Evolutionary conservation across 2,329 filamentous ascomycete genomes (phyloP).

Genomic region (Aureobasidium sp.): DNA sequence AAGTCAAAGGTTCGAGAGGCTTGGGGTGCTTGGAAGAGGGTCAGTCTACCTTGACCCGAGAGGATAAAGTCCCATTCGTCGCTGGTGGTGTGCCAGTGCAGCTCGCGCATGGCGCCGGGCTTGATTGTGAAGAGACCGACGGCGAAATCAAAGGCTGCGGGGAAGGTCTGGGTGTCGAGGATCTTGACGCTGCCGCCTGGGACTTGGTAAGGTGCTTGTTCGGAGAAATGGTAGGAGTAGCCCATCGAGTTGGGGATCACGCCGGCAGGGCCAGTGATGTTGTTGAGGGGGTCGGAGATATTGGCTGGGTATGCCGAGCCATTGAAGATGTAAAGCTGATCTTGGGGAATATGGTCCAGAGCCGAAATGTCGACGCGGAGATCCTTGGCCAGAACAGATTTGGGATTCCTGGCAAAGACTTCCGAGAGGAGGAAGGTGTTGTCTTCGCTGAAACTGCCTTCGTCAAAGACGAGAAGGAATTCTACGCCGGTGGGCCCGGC

Average conservation of each 20-base stretch:
- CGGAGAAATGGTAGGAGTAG: slow-evolving; percentile 39
- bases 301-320: slow-evolving; percentile 33
- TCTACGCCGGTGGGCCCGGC: slow-evolving; percentile 50
- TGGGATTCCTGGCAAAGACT: slow-evolving; percentile 41
- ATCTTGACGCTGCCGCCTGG: slow-evolving; percentile 56
- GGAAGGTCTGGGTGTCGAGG: slow-evolving; percentile 52
- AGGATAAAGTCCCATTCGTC: slow-evolving; percentile 59
- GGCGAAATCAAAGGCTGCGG: slow-evolving; percentile 49
- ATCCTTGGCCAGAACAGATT: slow-evolving; percentile 38
- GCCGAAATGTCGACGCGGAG: slow-evolving; percentile 33
- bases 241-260: slow-evolving; percentile 25
- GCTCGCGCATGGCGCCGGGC: slow-evolving; percentile 57
- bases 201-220: slow-evolving; percentile 44
- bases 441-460: slow-evolving; percentile 53
- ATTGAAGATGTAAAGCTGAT: slow-evolving; percentile 38
- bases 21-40: slow-evolving; percentile 47
- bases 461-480: slow-evolving; percentile 56
- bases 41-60: slow-evolving; percentile 49
- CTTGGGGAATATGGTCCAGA: slow-evolving; percentile 33
- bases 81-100: slow-evolving; percentile 56
- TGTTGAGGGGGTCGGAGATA: slow-evolving; percentile 32
- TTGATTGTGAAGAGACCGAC: slow-evolving; percentile 52
- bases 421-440: slow-evolving; percentile 53
- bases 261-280: slow-evolving; percentile 37
- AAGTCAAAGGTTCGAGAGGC: slow-evolving; percentile 53